phyloP scores from a whole-genome alignment of 2,329 filamentous ascomycete species.

The Arthrinium phaeospermum region DNA sequence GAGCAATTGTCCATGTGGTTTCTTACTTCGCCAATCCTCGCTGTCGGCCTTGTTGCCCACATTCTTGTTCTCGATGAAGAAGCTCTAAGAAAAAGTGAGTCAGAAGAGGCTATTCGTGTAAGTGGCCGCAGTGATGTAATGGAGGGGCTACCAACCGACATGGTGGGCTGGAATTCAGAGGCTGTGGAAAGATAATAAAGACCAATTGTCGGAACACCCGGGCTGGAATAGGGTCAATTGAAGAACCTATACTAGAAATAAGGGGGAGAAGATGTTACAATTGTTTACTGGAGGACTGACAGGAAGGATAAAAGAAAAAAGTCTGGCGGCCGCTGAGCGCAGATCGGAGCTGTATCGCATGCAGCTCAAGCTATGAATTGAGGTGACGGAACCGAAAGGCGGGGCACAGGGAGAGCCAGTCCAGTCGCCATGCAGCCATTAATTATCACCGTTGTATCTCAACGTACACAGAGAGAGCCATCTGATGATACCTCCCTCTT shows the following conservation, averaged over 20 bases:
- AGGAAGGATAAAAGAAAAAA: neutral
- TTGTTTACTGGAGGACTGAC: neutral
- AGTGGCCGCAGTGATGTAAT: constrained; percentile 17
- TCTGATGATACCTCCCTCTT: neutral
- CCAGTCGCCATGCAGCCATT: constrained; percentile 4
- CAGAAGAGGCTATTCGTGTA: constrained; percentile 22
- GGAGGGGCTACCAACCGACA: constrained; percentile 18
- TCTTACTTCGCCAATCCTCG: constrained; percentile 83
- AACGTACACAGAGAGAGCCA: neutral
- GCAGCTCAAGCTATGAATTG: neutral
- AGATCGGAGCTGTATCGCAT: constrained; percentile 5
- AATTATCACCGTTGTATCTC: neutral
- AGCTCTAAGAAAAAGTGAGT: constrained; percentile 49
- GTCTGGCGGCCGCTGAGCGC: neutral
- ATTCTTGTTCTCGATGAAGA: constrained; percentile 80
- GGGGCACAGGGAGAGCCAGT: neutral
- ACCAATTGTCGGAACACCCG: neutral
- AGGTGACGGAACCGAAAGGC: constrained; percentile 3
- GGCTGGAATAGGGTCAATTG: neutral
- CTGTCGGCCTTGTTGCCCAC: constrained; percentile 76
- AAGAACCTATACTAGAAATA: neutral
- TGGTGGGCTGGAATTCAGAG: neutral
- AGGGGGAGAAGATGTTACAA: neutral
- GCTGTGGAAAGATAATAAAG: neutral
- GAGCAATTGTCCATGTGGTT: neutral